Evolutionary conservation across 208 protist genomes (phyloP), one percentile per base, ranked within the genome.

Genomic region (Leishmania major): DNA sequence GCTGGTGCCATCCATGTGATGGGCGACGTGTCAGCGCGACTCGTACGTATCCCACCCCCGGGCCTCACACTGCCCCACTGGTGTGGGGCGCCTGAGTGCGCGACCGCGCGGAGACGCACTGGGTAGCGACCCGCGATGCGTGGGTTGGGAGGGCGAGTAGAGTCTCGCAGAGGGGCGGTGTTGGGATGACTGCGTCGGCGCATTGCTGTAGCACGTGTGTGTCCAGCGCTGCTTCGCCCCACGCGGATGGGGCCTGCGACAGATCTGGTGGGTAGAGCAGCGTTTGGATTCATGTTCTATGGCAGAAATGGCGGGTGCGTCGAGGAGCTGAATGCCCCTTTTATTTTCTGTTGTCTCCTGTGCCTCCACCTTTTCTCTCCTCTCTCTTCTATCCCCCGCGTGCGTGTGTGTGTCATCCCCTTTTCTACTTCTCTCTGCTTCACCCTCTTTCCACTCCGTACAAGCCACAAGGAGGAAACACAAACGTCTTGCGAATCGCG

Each of bases 401-500:
- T 19, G 15, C 1, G 15, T 19, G 13, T 71, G 66, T 49, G 66
- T 71, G 69, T 71, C n/a, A 53, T 51, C 70, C 28, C 74, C 71
- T 85, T 82, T 64, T 82, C 74, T 51, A 17, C 69, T 40, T 49
- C 69, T 22, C 78, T 73, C 83, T 31, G 25, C n/a, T 10, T 43
- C 73, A 37, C 10, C 70, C 28, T 0, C 2, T 75, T 28, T 40
- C 62, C 6, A 82, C 57, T 25, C 6, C 25, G 28, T n/a, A 62
- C 25, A 25, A 62, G 15, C 17, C 51, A 22, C 51, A 3, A 62
- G 7, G 57, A 62, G 25, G 57, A 31, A n/a, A 62, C 7, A 31
- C 57, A 31, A n/a, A 31, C 25, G 8, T n/a, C 57, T 5, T 25
- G 10, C 19, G 13, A n/a, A n/a, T n/a, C 31, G 57, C 28, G 8